phyloP scores from a whole-genome alignment of 2,329 filamentous ascomycete genomes.

The Exophiala bonariae region DNA sequence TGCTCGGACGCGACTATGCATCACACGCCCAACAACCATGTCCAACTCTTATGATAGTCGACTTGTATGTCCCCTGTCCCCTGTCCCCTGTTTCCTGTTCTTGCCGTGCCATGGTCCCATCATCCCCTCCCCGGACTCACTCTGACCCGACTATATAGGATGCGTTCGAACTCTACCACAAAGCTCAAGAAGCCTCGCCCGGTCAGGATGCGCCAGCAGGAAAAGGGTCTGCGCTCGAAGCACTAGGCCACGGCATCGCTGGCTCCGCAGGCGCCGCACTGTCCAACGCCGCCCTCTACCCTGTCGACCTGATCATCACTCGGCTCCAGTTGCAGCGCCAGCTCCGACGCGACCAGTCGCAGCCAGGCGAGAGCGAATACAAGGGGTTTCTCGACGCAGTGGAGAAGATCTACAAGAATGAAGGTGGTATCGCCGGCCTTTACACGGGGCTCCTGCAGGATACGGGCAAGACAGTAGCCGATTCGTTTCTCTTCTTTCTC shows the following conservation, averaged over 20 bases:
- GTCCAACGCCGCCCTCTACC: slow-evolving; percentile 77
- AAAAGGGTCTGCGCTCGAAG: slow-evolving; percentile 57
- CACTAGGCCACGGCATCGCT: slow-evolving; percentile 77
- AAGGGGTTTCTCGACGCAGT: slow-evolving; percentile 68
- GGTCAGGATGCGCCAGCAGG: slow-evolving; percentile 26
- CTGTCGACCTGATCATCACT: slow-evolving; percentile 77
- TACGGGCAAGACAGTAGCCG: slow-evolving; percentile 66
- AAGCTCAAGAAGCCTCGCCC: slow-evolving; percentile 35
- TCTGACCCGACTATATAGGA: no score
- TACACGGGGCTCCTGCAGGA: slow-evolving; percentile 67
- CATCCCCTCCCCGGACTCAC: no score
- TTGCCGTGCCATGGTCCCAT: no score
- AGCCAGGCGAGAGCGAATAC: slow-evolving; percentile 54
- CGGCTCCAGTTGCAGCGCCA: slow-evolving; percentile 76
- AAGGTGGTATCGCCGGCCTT: slow-evolving; percentile 70
- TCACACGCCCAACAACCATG: slow-evolving; percentile 13
- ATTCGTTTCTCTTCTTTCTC: slow-evolving; percentile 85
- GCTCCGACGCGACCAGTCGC: slow-evolving; percentile 41
- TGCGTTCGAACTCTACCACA: slow-evolving; percentile 45
- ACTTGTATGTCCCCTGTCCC: slow-evolving; percentile 20
- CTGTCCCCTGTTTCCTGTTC: not conserved
- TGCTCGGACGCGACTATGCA: slow-evolving; percentile 8
- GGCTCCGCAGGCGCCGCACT: slow-evolving; percentile 77
- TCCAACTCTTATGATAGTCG: slow-evolving; percentile 24
- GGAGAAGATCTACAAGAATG: slow-evolving; percentile 66